These are phyloP conservation scores for Neocallimastix lanati DNA, from an alignment of 192 early-diverging fungal genomes.

Conservation along the genomic window DNA sequence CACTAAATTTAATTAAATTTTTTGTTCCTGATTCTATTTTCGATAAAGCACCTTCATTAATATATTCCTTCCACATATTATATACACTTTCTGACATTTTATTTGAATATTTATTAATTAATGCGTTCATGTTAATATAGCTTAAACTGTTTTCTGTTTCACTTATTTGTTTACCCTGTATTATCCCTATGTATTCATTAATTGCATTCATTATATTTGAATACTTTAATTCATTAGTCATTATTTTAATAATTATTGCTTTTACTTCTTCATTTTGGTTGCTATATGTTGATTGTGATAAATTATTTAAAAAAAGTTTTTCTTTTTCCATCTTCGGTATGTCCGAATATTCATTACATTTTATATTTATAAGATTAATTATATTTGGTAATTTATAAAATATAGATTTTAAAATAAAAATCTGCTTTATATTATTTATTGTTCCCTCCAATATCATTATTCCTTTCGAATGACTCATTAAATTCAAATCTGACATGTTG, in stretches of 20 bases:
- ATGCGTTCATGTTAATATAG: neutral
- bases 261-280: neutral
- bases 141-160: neutral
- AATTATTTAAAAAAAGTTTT: neutral
- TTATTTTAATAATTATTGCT: neutral
- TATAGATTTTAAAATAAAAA: neutral
- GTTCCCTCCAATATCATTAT: neutral
- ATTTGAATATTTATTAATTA: neutral
- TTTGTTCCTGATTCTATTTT: conserved; percentile 12
- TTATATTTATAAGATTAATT: neutral
- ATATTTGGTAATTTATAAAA: neutral
- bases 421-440: neutral
- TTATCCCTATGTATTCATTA: neutral
- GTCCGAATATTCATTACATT: neutral
- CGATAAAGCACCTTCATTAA: neutral
- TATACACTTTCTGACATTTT: neutral
- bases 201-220: neutral
- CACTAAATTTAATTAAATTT: conserved; percentile 16
- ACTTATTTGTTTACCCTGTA: neutral
- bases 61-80: neutral
- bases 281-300: neutral
- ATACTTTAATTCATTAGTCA: neutral
- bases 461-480: neutral
- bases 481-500: neutral
- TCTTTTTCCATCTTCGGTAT: neutral